Percentiles rank a stretch among this genome's conserved stretches.
These are phyloP conservation scores for Arachis monticola DNA, from an alignment of 331 rosid species.

Conservation along the genomic window DNA sequence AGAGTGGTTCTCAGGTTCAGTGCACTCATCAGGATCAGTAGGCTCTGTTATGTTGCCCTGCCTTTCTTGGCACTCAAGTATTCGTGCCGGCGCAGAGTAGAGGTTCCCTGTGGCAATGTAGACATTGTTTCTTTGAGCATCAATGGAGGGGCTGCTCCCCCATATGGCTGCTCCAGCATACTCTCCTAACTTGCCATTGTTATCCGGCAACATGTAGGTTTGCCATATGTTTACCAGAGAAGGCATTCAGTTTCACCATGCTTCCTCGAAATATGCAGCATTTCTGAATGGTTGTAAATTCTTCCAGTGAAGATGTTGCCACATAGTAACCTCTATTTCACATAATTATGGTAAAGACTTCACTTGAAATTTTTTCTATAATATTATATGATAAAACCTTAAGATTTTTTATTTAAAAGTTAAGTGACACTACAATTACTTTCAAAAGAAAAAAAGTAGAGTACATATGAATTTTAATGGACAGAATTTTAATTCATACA, in stretches of 20 bases:
- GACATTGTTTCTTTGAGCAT: conserved; percentile 49
- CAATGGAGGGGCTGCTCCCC: conserved; percentile 76
- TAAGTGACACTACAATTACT: neutral
- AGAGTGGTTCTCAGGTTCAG: conserved; percentile 62
- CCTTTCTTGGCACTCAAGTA: conserved; percentile 53
- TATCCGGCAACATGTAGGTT: conserved; percentile 61
- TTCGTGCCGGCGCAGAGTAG: conserved; percentile 53
- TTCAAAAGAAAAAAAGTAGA: neutral
- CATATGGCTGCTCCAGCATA: conserved; percentile 50
- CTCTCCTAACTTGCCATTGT: conserved; percentile 40
- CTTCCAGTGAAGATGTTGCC: conserved; percentile 64
- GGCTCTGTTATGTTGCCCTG: conserved; percentile 52
- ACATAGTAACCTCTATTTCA: conserved; percentile 39
- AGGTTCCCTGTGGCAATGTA: conserved; percentile 66
- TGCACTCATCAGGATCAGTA: conserved; percentile 45
- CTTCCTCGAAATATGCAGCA: conserved; percentile 71
- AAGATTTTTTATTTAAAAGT: no score
- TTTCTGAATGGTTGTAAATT: conserved; percentile 23
- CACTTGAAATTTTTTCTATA: no score
- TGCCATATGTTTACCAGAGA: conserved; percentile 51
- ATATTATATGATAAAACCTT: no score
- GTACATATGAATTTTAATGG: neutral
- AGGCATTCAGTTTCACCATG: conserved; percentile 43
- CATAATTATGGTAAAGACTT: no score
- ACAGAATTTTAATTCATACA: neutral